Evolutionary conservation across 2,329 filamentous ascomycete species (phyloP).

Genomic region (Hortaea sp.): DNA sequence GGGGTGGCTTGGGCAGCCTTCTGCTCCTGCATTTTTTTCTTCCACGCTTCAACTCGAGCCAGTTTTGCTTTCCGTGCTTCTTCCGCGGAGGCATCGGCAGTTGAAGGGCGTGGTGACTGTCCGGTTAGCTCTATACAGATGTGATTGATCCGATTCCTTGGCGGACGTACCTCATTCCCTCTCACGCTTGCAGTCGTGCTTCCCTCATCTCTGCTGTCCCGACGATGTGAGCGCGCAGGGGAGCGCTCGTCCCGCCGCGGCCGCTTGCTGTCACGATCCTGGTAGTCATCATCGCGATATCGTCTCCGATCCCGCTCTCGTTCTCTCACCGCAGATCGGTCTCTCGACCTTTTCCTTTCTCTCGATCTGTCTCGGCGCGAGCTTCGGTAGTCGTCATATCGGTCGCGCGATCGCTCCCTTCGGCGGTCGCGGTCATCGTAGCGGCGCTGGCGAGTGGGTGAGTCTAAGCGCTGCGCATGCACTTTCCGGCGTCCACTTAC

Average conservation of each 20-base stretch:
- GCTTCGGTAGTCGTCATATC: conserved; percentile 4
- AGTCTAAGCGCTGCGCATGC: background rate
- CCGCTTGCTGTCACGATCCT: conserved; percentile 13
- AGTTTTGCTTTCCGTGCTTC: conserved; percentile 37
- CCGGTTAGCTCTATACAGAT: conserved; percentile 5
- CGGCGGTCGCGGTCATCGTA: conserved; percentile 8
- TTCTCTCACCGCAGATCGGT: conserved; percentile 14
- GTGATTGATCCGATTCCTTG: background rate
- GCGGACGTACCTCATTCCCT: conserved; percentile 47
- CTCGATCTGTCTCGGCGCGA: conserved; percentile 5
- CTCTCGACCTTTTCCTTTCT: conserved; percentile 10
- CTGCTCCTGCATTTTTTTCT: conserved; percentile 57
- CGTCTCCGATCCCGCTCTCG: conserved; percentile 8
- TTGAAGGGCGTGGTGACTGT: conserved; percentile 12
- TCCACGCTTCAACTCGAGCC: conserved; percentile 82
- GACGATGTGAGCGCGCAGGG: conserved; percentile 13
- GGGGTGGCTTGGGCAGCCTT: conserved; percentile 39
- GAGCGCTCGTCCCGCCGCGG: conserved; percentile 9
- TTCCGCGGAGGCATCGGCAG: conserved; percentile 8
- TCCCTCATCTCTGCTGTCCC: conserved; percentile 54
- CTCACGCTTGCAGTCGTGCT: conserved; percentile 39
- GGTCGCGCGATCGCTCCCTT: conserved; percentile 7
- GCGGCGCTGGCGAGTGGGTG: conserved; percentile 3
- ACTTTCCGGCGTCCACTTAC: conserved; percentile 3
- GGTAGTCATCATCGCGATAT: conserved; percentile 11